Evolutionary conservation across 1,284 basidiomycete species (phyloP).

Genomic region (Heterobasidion parviporum): DNA sequence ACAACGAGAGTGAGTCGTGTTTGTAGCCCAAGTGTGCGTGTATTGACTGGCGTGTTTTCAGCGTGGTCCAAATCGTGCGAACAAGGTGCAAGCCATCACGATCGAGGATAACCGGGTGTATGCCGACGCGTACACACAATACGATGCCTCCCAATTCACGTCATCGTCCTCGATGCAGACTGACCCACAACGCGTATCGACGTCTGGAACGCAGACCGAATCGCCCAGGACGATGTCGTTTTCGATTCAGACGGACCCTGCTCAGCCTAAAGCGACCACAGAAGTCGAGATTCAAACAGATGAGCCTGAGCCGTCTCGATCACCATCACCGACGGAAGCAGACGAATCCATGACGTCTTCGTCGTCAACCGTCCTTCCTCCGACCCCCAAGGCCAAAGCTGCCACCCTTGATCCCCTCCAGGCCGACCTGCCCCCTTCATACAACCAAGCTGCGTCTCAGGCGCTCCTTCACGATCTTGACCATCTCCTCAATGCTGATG

Average conservation of each 20-base stretch:
- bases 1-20: constrained; percentile 53
- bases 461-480: constrained; percentile 31
- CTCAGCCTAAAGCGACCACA: constrained; percentile 21
- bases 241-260: constrained; percentile 33
- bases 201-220: constrained; percentile 23
- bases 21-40: background rate
- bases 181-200: constrained; percentile 22
- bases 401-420: constrained; percentile 19
- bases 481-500: constrained; percentile 22
- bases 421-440: constrained; percentile 61
- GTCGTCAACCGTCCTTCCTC: constrained; percentile 58
- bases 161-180: constrained; percentile 28
- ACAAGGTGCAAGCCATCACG: constrained; percentile 39
- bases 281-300: constrained; percentile 38
- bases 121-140: constrained; percentile 59
- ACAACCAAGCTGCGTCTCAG: constrained; percentile 37
- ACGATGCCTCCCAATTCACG: constrained; percentile 45
- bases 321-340: constrained; percentile 23
- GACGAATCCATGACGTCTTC: constrained; percentile 58
- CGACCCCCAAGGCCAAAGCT: constrained; percentile 48
- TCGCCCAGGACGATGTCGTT: constrained; percentile 18
- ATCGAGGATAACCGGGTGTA: constrained; percentile 66
- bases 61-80: constrained; percentile 59
- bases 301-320: constrained; percentile 27
- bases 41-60: constrained; percentile 18